Evolutionary conservation across 2,329 filamentous ascomycete species (phyloP), one percentile per base, ranked within the genome.

Genomic region (Aspergillus japonicus): DNA sequence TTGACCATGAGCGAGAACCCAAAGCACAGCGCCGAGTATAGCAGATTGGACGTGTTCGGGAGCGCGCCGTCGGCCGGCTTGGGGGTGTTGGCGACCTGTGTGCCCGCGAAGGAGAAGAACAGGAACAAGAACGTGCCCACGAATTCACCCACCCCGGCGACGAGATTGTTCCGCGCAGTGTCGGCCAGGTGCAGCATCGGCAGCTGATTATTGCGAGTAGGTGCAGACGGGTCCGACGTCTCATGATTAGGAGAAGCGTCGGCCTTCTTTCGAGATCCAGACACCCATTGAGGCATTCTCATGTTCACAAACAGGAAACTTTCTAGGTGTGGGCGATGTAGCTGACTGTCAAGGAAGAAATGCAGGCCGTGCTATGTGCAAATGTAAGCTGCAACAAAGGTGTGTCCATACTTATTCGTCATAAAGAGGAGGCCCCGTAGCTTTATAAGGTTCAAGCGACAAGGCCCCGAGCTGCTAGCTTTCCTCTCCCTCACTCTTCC

Each of bases 91-190:
- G 81, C 73, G 24, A 81, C 76, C 64, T 82, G 80, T 1, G 78
- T 75, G 8, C 77, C 79, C 0, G 77, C 75, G 62, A 81, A 80
- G 4, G 79, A 76, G 61, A 81, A 80, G 69, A 81, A 81, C 19
- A 82, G 71, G 68, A 82, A 82, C 62, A 82, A 66, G 44, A 81
- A 79, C 0, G 82, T 85, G 31, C 83, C 83, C 12, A 82, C 73
- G 24, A 83, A 82, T 68, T 85, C 83, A 21, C 80, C 80, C 10
- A 80, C 54, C 14, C 77, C 72, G 31, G 79, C 81, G 47, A 83
- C 74, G 50, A 80, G 61, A 64, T 83, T 80, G 54, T 79, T 78
- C 23, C 79, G 76, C 54, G 65, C 19, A 16, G 60, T 69, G 57
- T 77, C 71, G 0, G 73, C 70, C 8, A 77, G 59, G 33, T 66